phyloP scores from a whole-genome alignment of 176 grass and related monocot genomes.

The Saccharum spontaneum region DNA sequence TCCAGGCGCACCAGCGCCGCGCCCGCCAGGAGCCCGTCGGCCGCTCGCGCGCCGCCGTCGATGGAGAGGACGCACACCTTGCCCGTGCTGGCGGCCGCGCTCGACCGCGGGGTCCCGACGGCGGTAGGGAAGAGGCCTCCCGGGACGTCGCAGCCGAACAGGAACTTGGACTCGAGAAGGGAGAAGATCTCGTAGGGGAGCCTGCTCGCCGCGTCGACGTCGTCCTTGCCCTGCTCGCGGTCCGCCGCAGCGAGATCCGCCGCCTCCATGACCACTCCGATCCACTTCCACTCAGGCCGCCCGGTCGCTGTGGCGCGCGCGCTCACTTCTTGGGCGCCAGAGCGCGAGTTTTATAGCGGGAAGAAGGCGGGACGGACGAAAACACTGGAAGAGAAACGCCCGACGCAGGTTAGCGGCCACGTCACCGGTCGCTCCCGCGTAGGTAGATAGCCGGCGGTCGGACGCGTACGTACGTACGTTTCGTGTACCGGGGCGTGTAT shows the following conservation, averaged over 20 bases:
- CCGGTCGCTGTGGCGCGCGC: background rate
- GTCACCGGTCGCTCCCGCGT: background rate
- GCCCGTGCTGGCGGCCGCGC: background rate
- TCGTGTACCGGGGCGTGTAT: no score
- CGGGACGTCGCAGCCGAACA: slow-evolving; percentile 62
- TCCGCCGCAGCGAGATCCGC: background rate
- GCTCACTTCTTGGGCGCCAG: background rate
- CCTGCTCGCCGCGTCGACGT: slow-evolving; percentile 38
- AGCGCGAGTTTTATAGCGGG: background rate
- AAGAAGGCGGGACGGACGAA: no score
- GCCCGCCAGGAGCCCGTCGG: slow-evolving; percentile 72
- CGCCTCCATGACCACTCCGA: background rate
- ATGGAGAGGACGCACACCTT: slow-evolving; percentile 86
- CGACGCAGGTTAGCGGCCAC: background rate
- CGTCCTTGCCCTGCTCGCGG: background rate
- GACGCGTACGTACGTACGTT: background rate
- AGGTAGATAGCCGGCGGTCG: background rate
- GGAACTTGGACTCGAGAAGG: slow-evolving; percentile 84
- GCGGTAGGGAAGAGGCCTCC: background rate
- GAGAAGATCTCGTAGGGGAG: slow-evolving; percentile 97
- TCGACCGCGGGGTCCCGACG: background rate
- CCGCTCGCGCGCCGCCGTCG: slow-evolving; percentile 63
- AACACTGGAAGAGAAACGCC: background rate
- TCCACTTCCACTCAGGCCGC: no score
- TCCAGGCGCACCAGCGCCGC: slow-evolving; percentile 64